A percentile compares a stretch with the other conserved stretches of the same genome.
These are phyloP conservation scores for Flaveria floridana DNA, from an alignment of 140 eudicot species.

Conservation along the genomic window DNA sequence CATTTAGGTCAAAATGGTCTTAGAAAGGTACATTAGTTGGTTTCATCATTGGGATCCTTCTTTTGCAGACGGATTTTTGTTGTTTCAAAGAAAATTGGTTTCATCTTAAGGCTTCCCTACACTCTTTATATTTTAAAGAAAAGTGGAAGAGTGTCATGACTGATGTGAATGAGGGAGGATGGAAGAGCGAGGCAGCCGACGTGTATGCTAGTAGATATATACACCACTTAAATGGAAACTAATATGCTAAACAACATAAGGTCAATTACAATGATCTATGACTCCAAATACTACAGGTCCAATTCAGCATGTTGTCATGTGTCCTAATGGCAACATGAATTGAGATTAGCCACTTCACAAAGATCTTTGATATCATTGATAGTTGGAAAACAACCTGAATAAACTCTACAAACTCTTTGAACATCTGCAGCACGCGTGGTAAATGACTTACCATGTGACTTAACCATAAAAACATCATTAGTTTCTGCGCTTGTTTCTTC, in stretches of 20 bases:
- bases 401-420: conserved; percentile 39
- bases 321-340: conserved; percentile 8
- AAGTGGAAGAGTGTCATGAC: too few relatives aligned
- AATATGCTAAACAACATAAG: not conserved
- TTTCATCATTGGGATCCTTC: too few relatives aligned
- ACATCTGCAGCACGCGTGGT: conserved; percentile 55
- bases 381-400: conserved; percentile 35
- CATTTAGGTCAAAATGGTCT: too few relatives aligned
- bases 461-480: conserved; percentile 39
- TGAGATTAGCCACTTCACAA: conserved; percentile 9
- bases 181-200: too few relatives aligned
- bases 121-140: too few relatives aligned
- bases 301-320: not conserved
- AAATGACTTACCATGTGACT: conserved; percentile 48
- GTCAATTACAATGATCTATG: not conserved
- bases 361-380: conserved; percentile 17
- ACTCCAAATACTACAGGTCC: too few relatives aligned
- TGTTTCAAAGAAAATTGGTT: too few relatives aligned
- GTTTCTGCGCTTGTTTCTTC: conserved; percentile 58
- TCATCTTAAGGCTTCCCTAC: too few relatives aligned
- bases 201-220: not conserved
- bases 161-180: too few relatives aligned
- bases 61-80: too few relatives aligned
- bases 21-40: too few relatives aligned
- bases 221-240: not conserved